phyloP scores from a whole-genome alignment of 148 eudicot genomes.

The Nyssa sinensis region DNA sequence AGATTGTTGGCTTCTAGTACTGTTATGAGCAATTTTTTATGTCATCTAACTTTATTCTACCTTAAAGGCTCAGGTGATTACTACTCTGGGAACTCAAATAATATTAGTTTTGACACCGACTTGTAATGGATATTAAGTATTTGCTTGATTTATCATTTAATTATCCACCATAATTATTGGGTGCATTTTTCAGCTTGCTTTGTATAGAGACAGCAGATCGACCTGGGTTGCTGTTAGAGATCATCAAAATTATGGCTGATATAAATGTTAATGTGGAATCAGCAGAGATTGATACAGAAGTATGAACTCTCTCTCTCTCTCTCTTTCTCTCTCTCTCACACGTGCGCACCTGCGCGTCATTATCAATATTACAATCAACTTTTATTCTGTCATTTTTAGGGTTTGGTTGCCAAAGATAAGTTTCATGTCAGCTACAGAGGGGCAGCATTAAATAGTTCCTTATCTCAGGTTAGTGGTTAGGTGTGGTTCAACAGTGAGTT shows the following conservation, averaged over 20 bases:
- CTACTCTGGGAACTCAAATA: not conserved
- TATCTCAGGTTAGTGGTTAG: conserved; percentile 62
- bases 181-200: conserved; percentile 63
- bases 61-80: not conserved
- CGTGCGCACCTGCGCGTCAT: not conserved
- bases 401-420: conserved; percentile 89
- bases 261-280: conserved; percentile 78
- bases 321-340: conserved; percentile 1
- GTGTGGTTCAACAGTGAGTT: not conserved
- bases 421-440: conserved; percentile 95
- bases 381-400: conserved; percentile 45
- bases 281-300: conserved; percentile 94
- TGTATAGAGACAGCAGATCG: conserved; percentile 89
- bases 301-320: conserved; percentile 26
- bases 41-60: not conserved
- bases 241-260: conserved; percentile 80
- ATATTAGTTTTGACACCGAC: not conserved
- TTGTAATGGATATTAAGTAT: not conserved
- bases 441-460: conserved; percentile 66
- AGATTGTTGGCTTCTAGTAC: not conserved
- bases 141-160: not conserved
- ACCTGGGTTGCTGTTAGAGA: conserved; percentile 81
- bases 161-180: conserved; percentile 4
- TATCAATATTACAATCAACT: not conserved
- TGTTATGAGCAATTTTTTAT: not conserved